A percentile compares a stretch with the other conserved stretches of the same genome.
phyloP scores from a whole-genome alignment of 1,139 yeast genomes.

The Meyerozyma smithsonii region DNA sequence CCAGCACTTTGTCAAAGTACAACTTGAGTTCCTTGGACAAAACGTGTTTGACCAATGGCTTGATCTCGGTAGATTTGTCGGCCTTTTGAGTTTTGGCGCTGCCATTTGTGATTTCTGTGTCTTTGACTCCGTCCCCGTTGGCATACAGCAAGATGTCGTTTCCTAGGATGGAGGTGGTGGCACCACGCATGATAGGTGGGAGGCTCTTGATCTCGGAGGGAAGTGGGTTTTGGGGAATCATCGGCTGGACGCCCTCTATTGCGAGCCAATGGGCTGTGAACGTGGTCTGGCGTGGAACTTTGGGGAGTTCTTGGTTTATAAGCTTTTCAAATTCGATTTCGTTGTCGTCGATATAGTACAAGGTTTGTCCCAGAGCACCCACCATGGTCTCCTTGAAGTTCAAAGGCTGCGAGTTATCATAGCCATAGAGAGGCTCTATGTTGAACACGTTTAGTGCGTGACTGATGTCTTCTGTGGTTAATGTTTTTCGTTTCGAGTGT shows the following conservation, averaged over 20 bases:
- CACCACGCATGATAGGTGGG: constrained; percentile 69
- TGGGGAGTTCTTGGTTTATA: constrained; percentile 91
- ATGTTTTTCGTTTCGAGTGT: constrained; percentile 79
- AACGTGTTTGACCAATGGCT: constrained; percentile 95
- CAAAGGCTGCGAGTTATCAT: constrained; percentile 58
- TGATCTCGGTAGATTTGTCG: constrained; percentile 68
- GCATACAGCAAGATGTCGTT: constrained; percentile 33
- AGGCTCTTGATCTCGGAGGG: constrained; percentile 65
- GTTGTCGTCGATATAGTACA: constrained; percentile 85
- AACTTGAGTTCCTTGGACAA: constrained; percentile 89
- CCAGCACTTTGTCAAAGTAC: constrained; percentile 86
- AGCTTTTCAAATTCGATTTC: constrained; percentile 93
- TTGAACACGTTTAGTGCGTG: constrained; percentile 80
- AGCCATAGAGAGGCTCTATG: constrained; percentile 83
- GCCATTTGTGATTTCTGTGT: constrained; percentile 10
- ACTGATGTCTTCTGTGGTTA: constrained; percentile 78
- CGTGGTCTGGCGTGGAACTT: constrained; percentile 87
- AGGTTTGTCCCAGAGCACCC: constrained; percentile 85
- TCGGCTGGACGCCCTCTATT: constrained; percentile 97
- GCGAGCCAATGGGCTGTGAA: constrained; percentile 99
- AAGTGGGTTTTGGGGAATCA: constrained; percentile 94
- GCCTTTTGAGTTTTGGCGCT: constrained; percentile 21
- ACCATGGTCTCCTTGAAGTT: constrained; percentile 77
- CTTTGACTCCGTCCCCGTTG: constrained; percentile 16
- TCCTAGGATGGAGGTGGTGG: constrained; percentile 48